A percentile compares a stretch with the other conserved stretches of the same genome.
These are phyloP conservation scores for Bombardia bombarda DNA, from an alignment of 495 filamentous ascomycete genomes.

Conservation along the genomic window DNA sequence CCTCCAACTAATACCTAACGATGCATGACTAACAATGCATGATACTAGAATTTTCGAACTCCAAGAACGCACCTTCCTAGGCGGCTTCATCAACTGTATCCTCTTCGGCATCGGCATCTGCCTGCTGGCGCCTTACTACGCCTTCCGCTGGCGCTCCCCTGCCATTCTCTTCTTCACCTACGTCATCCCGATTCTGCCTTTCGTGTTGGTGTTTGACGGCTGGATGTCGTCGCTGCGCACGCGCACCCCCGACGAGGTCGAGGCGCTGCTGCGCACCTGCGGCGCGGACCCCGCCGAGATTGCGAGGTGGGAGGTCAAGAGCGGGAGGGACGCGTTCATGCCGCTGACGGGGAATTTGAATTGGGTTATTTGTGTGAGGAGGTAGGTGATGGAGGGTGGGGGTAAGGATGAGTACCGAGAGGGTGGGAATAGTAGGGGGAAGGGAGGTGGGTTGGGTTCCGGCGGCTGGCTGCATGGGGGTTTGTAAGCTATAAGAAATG, in stretches of 20 bases:
- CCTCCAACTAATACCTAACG: neutral
- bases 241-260: slow-evolving; percentile 55
- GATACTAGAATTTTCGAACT: slow-evolving; percentile 74
- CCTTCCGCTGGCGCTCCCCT: slow-evolving; percentile 44
- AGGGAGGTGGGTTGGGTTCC: neutral
- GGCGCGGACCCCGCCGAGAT: slow-evolving; percentile 32
- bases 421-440: neutral
- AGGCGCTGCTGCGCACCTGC: slow-evolving; percentile 44
- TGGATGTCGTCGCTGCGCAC: slow-evolving; percentile 56
- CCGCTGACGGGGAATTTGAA: slow-evolving; percentile 41
- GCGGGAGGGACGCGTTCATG: slow-evolving; percentile 41
- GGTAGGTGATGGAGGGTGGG: neutral
- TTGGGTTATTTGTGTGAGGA: slow-evolving; percentile 43
- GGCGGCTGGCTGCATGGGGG: neutral
- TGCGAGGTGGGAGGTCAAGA: slow-evolving; percentile 43
- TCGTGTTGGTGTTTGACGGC: slow-evolving; percentile 60
- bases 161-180: slow-evolving; percentile 57
- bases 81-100: slow-evolving; percentile 46
- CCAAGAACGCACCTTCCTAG: slow-evolving; percentile 48
- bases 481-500: no score
- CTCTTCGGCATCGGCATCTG: slow-evolving; percentile 47
- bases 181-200: slow-evolving; percentile 54
- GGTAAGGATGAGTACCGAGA: no score
- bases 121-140: slow-evolving; percentile 49
- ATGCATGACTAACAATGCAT: no score